Base-by-base conservation (phyloP, 305 asterid genomes). In the Plantago rigida region DNA sequence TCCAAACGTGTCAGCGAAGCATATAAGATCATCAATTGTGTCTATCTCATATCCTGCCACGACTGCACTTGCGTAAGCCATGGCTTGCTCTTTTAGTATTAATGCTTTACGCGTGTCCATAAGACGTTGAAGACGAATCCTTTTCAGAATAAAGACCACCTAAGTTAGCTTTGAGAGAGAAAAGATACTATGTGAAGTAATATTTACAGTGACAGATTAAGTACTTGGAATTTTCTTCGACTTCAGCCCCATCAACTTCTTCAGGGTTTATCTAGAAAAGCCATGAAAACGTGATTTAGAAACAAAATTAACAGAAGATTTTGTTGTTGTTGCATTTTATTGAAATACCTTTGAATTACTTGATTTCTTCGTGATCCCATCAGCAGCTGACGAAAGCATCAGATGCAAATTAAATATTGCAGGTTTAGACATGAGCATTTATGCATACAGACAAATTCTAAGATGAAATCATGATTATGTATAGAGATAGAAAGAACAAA, bases 1-100 rank as follows among this genome's bases (percentile, higher is more conserved):
- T 55, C 93, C 96, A 69, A 85, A 88, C 17, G 79, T 66, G 63
- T 88, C 89, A 41, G 93, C 84, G 71, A 88, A 86, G 79, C 76
- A 77, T 60, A 86, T 70, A 46, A 88, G 93, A 71, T 88, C 89
- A 59, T 86, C 82, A 58, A 86, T 69, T 49, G 73, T 65, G 51
- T 84, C 93, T 60, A 86, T 78, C 63, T 82, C 90, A 71, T 85
- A 88, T 60, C 95, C 96, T 4, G 90, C 96, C 69, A 86, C 96
- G 17, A 84, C 84, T 36, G 96, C 96, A 65, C 96, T 85, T 8
- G 95, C 95, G 73, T 80, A 86, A 55, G 93, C 95, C 96, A 88
- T 86, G 68, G 95, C 95, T 73, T 88, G 93, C 71, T 88, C 95
- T 78, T 88, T 88, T 74, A 69, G 77, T 29, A 88, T 93, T 62